Base-by-base conservation (phyloP, 306 rosid species). In the Begonia loranthoides region DNA sequence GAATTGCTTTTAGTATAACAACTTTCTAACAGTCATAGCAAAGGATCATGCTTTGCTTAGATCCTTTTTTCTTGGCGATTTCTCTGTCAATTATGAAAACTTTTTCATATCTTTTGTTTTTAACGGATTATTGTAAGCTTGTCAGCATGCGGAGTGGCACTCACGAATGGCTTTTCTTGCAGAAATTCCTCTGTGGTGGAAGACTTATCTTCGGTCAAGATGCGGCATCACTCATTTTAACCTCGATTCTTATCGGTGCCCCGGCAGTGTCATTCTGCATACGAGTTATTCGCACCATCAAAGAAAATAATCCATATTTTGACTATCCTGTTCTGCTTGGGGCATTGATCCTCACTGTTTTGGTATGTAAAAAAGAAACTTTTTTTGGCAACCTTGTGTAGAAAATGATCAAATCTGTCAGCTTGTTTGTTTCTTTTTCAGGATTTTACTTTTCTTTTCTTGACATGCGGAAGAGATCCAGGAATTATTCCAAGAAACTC, bases 391-490 rank as follows among this genome's bases (percentile, higher is more conserved):
- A 58, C 44, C 36, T 78, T 40, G 48, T 52, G 43, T 49, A 60
- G n/a, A 51, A 45, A 2, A 45, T 62, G 58, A 47, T 58, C n/a
- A 45, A 62, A 64, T 64, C 49, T 53, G 58, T 51, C 40, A 21
- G 13, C 17, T 59, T 28, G 36, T 7, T 28, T 28, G 50, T 59
- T 21, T 43, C 33, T 67, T 71, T 38, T 52, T 71, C 84, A 88
- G 95, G 81, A 57, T 76, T 89, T 89, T 62, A 13, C 28, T 50
- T 89, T 84, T 79, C 93, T 89, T 38, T 79, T 77, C 66, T 54
- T 89, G 84, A 87, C 96, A 49, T 87, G 84, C 15, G 71, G 87
- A 73, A 61, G 92, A 80, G 96, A 87, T 78, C 96, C 96, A 13
- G 96, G 96, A 58, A 87, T 87, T 49, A 68, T 87, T 58, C 94